phyloP scores from a whole-genome alignment of 2,329 filamentous ascomycete species.

The Fusarium brachygibbosum region DNA sequence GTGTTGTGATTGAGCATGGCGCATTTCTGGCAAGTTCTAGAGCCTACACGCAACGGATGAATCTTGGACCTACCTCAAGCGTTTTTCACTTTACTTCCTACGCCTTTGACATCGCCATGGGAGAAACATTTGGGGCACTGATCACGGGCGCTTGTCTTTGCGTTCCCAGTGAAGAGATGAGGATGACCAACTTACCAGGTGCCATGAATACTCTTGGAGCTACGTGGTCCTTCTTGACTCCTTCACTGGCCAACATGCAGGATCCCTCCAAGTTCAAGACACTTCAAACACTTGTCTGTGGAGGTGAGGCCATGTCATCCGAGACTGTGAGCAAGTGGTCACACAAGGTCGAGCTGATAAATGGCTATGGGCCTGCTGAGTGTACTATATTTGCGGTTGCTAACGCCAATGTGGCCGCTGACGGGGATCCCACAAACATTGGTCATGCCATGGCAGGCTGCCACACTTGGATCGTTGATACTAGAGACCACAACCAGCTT shows the following conservation, averaged over 20 bases:
- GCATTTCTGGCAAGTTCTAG: slow-evolving; percentile 26
- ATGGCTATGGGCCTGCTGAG: slow-evolving; percentile 47
- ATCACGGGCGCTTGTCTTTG: slow-evolving; percentile 43
- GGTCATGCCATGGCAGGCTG: slow-evolving; percentile 8
- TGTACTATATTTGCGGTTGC: slow-evolving; percentile 28
- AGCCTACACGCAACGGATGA: slow-evolving; percentile 31
- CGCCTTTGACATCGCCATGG: slow-evolving; percentile 44
- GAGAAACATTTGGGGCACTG: slow-evolving; percentile 34
- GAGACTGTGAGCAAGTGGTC: slow-evolving; percentile 40
- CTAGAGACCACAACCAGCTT: slow-evolving; percentile 33
- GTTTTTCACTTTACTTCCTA: slow-evolving; percentile 47
- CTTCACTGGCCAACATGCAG: slow-evolving; percentile 45
- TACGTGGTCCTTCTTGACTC: slow-evolving; percentile 46
- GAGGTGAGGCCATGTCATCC: slow-evolving; percentile 36
- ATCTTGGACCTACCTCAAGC: slow-evolving; percentile 1
- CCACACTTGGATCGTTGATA: slow-evolving; percentile 40
- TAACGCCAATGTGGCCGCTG: background rate
- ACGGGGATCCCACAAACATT: slow-evolving; percentile 22
- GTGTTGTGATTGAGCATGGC: slow-evolving; percentile 41
- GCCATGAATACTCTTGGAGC: slow-evolving; percentile 33
- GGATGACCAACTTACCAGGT: slow-evolving; percentile 16
- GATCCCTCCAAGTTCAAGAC: slow-evolving; percentile 35
- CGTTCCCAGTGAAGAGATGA: slow-evolving; percentile 45
- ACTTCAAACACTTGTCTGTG: slow-evolving; percentile 32
- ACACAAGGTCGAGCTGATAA: slow-evolving; percentile 35